Percentiles rank a stretch among this genome's conserved stretches.
These are phyloP conservation scores for Neurospora crassa DNA, from an alignment of 2,329 filamentous ascomycete genomes.

Conservation along the genomic window DNA sequence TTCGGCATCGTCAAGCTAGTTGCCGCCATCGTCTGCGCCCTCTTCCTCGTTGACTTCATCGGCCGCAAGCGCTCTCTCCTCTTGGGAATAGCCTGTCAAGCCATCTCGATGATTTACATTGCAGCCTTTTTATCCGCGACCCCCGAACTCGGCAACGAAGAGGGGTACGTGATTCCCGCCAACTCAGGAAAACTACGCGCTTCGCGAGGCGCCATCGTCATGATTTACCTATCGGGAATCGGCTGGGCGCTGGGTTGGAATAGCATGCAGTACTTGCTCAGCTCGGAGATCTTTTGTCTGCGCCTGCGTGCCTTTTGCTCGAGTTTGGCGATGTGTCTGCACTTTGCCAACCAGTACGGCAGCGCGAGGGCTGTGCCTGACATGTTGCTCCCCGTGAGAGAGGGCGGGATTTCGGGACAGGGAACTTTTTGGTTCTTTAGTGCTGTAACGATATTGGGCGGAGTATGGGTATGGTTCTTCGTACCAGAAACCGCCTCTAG, in stretches of 20 bases:
- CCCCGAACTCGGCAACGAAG: constrained; percentile 43
- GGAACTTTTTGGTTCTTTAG: constrained; percentile 75
- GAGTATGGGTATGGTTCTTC: constrained; percentile 61
- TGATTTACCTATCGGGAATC: constrained; percentile 61
- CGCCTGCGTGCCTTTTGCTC: constrained; percentile 63
- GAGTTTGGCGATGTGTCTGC: constrained; percentile 65
- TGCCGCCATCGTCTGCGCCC: constrained; percentile 56
- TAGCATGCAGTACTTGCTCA: constrained; percentile 69
- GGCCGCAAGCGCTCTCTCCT: constrained; percentile 62
- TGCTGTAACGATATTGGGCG: constrained; percentile 56
- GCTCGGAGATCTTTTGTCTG: constrained; percentile 68
- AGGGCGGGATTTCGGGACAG: constrained; percentile 43
- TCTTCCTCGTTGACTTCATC: constrained; percentile 72
- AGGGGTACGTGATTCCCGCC: constrained; percentile 36
- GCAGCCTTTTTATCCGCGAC: constrained; percentile 53
- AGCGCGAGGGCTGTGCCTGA: constrained; percentile 66
- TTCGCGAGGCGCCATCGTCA: constrained; percentile 58
- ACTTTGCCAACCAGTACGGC: constrained; percentile 72
- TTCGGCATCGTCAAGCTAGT: constrained; percentile 68
- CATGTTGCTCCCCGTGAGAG: constrained; percentile 49
- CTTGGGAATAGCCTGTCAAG: constrained; percentile 50
- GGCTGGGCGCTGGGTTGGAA: constrained; percentile 69
- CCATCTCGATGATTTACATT: constrained; percentile 52
- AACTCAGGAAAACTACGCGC: constrained; percentile 36
- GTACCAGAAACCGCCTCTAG: constrained; percentile 63